These are phyloP conservation scores for Metschnikowia noctiluminum DNA, from an alignment of 805 yeast genomes.

Conservation along the genomic window DNA sequence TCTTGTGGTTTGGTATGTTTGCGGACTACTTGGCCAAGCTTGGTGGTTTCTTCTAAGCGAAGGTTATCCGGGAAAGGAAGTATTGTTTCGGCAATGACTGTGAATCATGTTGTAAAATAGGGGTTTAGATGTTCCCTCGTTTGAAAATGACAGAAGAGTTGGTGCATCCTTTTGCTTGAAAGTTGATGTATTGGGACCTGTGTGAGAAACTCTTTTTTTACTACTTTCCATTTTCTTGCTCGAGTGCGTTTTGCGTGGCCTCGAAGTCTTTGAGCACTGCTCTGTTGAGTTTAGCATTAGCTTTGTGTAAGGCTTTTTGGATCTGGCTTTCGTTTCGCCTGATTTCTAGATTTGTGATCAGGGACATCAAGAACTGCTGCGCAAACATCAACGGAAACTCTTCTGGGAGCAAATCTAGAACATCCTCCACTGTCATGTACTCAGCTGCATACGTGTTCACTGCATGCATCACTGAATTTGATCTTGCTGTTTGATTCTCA, in stretches of 20 bases:
- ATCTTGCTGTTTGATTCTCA: slow-evolving; percentile 7
- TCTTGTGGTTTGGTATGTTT: slow-evolving; percentile 62
- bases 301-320: slow-evolving; percentile 28
- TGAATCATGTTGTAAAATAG: too few relatives aligned
- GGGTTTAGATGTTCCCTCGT: too few relatives aligned
- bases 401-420: slow-evolving; percentile 30
- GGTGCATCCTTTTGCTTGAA: too few relatives aligned
- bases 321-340: slow-evolving; percentile 18
- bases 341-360: slow-evolving; percentile 21
- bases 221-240: neutral
- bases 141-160: too few relatives aligned
- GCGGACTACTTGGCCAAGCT: slow-evolving; percentile 58
- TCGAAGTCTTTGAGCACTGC: slow-evolving; percentile 22
- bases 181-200: too few relatives aligned
- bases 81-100: too few relatives aligned
- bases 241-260: slow-evolving; percentile 1
- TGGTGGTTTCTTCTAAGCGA: slow-evolving; percentile 32
- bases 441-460: slow-evolving; percentile 22
- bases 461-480: slow-evolving; percentile 28
- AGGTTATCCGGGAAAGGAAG: too few relatives aligned
- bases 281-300: slow-evolving; percentile 24
- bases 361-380: slow-evolving; percentile 23
- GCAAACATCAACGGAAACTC: slow-evolving; percentile 29
- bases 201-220: neutral
- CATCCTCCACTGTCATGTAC: slow-evolving; percentile 22